Evolutionary conservation across 108 stramenopile genomes (phyloP).

Genomic region (Nannochloropsis salina): DNA sequence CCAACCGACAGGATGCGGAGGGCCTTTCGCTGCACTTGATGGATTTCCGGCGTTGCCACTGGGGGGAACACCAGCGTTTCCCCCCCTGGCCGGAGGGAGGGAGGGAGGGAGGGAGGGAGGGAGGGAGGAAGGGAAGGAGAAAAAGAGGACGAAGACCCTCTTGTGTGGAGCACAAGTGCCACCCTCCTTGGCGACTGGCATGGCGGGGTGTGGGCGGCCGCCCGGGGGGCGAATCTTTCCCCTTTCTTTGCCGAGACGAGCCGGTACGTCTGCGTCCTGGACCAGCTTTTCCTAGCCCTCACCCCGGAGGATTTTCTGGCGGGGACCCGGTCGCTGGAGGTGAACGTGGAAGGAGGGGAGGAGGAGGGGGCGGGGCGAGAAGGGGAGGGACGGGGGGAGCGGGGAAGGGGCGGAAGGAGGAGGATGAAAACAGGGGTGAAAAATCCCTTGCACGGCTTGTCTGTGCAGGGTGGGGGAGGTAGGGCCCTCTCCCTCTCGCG

Average conservation of each 20-base stretch:
- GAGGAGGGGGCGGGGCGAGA: not conserved
- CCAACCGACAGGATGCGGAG: not conserved
- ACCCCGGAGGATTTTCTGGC: conserved; percentile 9
- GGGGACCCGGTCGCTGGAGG: not conserved
- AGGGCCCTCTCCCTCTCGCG: not conserved
- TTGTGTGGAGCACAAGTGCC: not conserved
- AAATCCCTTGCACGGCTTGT: conserved; percentile 6
- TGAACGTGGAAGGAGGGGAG: not conserved
- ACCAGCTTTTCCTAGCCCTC: not conserved
- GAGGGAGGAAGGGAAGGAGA: not conserved
- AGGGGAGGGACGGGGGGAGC: not conserved
- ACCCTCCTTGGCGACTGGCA: not conserved
- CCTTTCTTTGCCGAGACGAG: not conserved
- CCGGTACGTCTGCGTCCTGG: not conserved
- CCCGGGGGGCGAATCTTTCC: not conserved
- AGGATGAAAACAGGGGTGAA: no score
- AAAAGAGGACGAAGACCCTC: no score
- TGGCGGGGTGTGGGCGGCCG: not conserved
- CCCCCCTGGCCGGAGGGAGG: no score
- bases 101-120: not conserved
- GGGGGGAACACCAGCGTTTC: not conserved
- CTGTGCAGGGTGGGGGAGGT: not conserved
- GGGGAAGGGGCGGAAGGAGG: no score
- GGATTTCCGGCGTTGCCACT: not conserved
- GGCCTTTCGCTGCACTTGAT: not conserved